Evolutionary conservation across 2,329 filamentous ascomycete species (phyloP).

Genomic region (Aspergillus sp.): DNA sequence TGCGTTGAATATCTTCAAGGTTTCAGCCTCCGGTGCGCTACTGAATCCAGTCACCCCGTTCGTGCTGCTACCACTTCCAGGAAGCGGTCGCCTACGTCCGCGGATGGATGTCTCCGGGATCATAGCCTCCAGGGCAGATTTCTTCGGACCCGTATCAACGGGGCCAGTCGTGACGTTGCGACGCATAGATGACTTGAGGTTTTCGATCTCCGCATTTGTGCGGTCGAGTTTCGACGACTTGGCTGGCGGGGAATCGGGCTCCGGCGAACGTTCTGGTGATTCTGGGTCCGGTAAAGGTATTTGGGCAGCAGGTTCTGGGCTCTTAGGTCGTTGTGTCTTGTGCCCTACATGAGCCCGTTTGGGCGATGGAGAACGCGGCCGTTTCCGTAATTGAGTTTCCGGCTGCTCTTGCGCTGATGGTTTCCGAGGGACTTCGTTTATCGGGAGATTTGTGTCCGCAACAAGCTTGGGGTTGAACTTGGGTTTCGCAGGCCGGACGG

Average conservation of each 20-base stretch:
- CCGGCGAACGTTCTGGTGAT: slow-evolving; percentile 24
- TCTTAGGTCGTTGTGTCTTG: slow-evolving; percentile 27
- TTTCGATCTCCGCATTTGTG: slow-evolving; percentile 40
- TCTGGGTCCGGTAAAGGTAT: slow-evolving; percentile 34
- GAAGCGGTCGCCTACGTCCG: slow-evolving; percentile 37
- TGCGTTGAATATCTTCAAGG: slow-evolving; percentile 63
- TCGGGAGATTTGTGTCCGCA: slow-evolving; percentile 20
- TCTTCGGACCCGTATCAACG: slow-evolving; percentile 30
- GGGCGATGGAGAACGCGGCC: slow-evolving; percentile 27
- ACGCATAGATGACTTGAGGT: slow-evolving; percentile 42
- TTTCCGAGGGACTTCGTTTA: slow-evolving; percentile 6
- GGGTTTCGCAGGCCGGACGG: slow-evolving; percentile 34
- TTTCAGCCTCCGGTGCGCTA: slow-evolving; percentile 51
- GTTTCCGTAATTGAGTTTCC: slow-evolving; percentile 18
- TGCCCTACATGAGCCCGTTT: slow-evolving; percentile 16
- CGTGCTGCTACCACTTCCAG: slow-evolving; percentile 37
- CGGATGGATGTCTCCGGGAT: slow-evolving; percentile 42
- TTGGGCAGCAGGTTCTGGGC: slow-evolving; percentile 36
- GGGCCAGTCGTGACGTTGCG: slow-evolving; percentile 29
- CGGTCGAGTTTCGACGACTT: slow-evolving; percentile 31
- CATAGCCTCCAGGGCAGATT: slow-evolving; percentile 41
- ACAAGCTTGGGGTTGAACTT: slow-evolving; percentile 43
- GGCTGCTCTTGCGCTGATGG: slow-evolving; percentile 7
- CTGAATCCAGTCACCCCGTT: slow-evolving; percentile 48
- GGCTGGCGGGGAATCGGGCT: slow-evolving; percentile 35